These are phyloP conservation scores for Lasiosphaeria hispida DNA, from an alignment of 495 filamentous ascomycete species.

Conservation along the genomic window DNA sequence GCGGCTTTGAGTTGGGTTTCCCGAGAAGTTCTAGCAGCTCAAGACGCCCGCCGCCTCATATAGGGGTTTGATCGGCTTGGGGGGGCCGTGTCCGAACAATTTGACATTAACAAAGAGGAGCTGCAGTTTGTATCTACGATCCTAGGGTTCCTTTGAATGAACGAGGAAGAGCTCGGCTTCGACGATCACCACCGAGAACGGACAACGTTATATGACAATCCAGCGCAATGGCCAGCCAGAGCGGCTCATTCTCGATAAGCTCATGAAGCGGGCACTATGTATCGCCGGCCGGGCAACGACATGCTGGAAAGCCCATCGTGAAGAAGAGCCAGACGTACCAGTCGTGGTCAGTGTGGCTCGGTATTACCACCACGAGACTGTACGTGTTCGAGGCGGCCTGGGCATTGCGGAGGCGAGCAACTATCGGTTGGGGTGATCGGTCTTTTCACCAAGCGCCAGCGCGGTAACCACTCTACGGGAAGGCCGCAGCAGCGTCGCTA, in stretches of 20 bases:
- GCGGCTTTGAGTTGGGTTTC: no score
- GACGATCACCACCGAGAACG: constrained; percentile 40
- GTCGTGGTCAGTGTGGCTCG: constrained; percentile 39
- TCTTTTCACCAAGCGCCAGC: constrained; percentile 13
- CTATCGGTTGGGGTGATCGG: constrained; percentile 28
- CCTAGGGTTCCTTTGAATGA: constrained; percentile 49
- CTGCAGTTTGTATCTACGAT: constrained; percentile 43
- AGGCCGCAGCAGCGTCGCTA: constrained; percentile 24
- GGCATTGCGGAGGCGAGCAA: constrained; percentile 37
- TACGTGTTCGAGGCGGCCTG: constrained; percentile 34
- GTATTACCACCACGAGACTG: constrained; percentile 48
- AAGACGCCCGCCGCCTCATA: constrained; percentile 46
- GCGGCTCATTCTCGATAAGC: constrained; percentile 43
- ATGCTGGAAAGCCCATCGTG: constrained; percentile 45
- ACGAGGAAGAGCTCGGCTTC: constrained; percentile 45
- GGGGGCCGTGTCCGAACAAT: constrained; percentile 43
- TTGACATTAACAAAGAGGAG: constrained; percentile 49
- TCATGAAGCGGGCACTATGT: constrained; percentile 37
- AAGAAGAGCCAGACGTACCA: constrained; percentile 33
- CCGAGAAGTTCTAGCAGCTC: background rate
- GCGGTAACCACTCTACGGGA: constrained; percentile 17
- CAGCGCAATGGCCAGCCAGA: constrained; percentile 38
- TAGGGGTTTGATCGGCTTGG: constrained; percentile 50
- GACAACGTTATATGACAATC: constrained; percentile 29
- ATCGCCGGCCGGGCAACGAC: constrained; percentile 46